Percentiles rank a stretch among this genome's conserved stretches.
Conservation (phyloP, 495 filamentous ascomycete genomes). For the Acidomyces sp. region DNA sequence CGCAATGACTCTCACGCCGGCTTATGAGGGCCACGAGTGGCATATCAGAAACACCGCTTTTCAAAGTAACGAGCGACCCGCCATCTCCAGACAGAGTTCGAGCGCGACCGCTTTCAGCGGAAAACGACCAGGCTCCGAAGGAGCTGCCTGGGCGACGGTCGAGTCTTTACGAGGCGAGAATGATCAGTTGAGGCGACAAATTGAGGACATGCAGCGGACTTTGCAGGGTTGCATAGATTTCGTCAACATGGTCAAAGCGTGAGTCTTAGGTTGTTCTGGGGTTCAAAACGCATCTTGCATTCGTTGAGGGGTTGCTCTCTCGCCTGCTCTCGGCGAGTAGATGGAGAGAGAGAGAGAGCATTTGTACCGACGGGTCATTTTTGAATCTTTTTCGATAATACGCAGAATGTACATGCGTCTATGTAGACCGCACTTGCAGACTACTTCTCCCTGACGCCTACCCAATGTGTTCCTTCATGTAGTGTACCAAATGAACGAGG, state of each 20-base stretch:
- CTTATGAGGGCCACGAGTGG: slow-evolving; percentile 7
- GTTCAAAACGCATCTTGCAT: no score
- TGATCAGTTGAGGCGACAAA: slow-evolving; percentile 16
- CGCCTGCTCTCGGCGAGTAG: no score
- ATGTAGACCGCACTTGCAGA: no score
- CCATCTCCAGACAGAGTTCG: slow-evolving; percentile 1
- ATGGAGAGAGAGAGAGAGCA: no score
- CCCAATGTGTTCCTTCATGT: no score
- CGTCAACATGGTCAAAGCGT: slow-evolving; percentile 18
- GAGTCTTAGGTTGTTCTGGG: no score
- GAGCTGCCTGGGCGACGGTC: slow-evolving; percentile 15
- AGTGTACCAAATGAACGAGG: no score
- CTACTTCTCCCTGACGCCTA: no score
- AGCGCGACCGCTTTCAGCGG: neutral
- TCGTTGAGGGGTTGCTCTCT: no score
- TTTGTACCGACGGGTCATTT: no score
- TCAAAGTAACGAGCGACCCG: neutral
- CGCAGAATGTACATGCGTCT: no score
- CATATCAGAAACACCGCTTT: neutral
- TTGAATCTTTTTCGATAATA: no score
- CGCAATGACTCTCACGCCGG: slow-evolving; percentile 6
- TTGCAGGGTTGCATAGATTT: slow-evolving; percentile 28
- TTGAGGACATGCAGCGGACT: slow-evolving; percentile 23
- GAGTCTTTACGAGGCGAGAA: slow-evolving; percentile 22
- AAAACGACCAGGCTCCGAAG: neutral